These are phyloP conservation scores for Globisporangium megalacanthum DNA, from an alignment of 352 stramenopile genomes.

Conservation along the genomic window DNA sequence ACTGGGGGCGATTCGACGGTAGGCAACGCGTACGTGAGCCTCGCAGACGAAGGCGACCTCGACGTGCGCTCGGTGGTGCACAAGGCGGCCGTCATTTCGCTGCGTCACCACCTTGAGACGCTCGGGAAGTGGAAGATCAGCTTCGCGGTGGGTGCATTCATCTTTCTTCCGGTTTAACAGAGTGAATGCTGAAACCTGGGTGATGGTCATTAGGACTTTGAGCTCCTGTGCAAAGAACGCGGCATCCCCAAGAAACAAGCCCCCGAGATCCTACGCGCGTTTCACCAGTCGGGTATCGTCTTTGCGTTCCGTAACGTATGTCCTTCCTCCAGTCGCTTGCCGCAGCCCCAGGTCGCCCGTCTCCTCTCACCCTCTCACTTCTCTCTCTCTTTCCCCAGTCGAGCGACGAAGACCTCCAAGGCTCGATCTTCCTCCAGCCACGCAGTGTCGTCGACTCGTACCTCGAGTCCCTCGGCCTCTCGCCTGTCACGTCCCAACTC, in stretches of 20 bases:
- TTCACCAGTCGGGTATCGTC: conserved; percentile 71
- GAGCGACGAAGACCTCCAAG: conserved; percentile 59
- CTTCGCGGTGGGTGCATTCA: conserved; percentile 24
- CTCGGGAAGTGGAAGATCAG: conserved; percentile 81
- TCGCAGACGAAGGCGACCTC: conserved; percentile 69
- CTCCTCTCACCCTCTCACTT: background rate
- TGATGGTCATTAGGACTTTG: conserved; percentile 40
- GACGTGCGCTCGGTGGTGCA: conserved; percentile 75
- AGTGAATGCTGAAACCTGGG: background rate
- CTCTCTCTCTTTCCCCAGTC: conserved; percentile 18
- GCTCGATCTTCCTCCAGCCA: conserved; percentile 78
- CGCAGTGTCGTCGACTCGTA: conserved; percentile 76
- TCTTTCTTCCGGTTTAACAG: background rate
- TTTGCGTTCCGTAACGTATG: conserved; percentile 73
- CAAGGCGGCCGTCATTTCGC: conserved; percentile 72
- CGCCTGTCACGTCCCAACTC: conserved; percentile 57
- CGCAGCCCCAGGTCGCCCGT: no score
- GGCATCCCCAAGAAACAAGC: conserved; percentile 84
- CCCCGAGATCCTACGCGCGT: conserved; percentile 61
- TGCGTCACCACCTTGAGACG: conserved; percentile 64
- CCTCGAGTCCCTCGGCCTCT: conserved; percentile 70
- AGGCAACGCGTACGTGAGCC: conserved; percentile 67
- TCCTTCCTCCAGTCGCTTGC: background rate
- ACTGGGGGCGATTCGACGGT: background rate
- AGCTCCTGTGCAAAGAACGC: conserved; percentile 57